These are phyloP conservation scores for Centaurea solstitialis DNA, from an alignment of 129 eudicot genomes.

Conservation along the genomic window DNA sequence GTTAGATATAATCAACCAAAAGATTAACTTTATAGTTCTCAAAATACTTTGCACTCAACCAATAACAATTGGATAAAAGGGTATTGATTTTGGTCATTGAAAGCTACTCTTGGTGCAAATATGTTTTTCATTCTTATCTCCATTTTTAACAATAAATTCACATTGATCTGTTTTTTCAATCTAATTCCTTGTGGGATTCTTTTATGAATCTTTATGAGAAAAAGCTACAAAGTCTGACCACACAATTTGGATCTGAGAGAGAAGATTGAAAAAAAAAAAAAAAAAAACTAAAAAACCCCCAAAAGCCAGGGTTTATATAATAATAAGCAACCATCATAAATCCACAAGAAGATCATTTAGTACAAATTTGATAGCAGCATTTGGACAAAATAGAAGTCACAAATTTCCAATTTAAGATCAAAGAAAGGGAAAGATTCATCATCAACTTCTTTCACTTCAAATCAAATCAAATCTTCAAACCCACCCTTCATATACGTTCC, in stretches of 20 bases:
- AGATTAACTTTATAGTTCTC: too few relatives aligned
- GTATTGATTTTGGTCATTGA: background rate
- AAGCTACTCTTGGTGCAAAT: background rate
- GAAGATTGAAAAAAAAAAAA: background rate
- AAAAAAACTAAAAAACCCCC: background rate
- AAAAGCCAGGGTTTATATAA: background rate
- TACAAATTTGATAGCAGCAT: constrained; percentile 9
- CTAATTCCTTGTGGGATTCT: background rate
- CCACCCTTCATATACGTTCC: constrained; percentile 7
- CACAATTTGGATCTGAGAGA: background rate
- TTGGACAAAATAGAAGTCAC: constrained; percentile 15
- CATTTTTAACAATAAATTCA: background rate
- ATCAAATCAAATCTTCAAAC: background rate
- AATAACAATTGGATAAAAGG: background rate
- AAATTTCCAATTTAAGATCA: constrained; percentile 12
- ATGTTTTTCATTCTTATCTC: background rate
- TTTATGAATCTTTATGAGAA: background rate
- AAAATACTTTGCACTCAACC: too few relatives aligned
- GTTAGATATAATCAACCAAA: too few relatives aligned
- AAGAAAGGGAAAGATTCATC: constrained; percentile 18
- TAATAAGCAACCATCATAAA: background rate
- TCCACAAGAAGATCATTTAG: background rate
- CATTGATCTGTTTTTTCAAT: background rate
- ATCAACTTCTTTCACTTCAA: background rate
- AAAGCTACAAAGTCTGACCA: background rate